These are phyloP conservation scores for Solanum sitiens DNA, from an alignment of 257 asterid genomes.

Conservation along the genomic window DNA sequence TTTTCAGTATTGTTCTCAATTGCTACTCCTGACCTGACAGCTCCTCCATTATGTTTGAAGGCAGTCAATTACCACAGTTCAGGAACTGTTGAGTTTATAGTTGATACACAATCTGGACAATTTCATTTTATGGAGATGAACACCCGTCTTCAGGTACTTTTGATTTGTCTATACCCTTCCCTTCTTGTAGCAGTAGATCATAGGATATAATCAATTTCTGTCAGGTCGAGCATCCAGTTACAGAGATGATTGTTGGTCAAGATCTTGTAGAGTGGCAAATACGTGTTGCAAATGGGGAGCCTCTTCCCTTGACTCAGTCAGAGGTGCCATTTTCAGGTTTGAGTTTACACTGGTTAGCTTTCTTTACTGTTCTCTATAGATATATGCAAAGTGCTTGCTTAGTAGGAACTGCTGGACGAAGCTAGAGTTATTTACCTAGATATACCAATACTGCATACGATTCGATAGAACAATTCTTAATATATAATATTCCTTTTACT, in stretches of 20 bases:
- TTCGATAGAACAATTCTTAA: background rate
- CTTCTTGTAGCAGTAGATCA: conserved; percentile 5
- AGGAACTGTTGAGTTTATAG: conserved; percentile 95
- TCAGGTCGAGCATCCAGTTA: conserved; percentile 98
- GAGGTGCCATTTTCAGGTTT: conserved; percentile 88
- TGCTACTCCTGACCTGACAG: conserved; percentile 7
- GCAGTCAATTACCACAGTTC: conserved; percentile 91
- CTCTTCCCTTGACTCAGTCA: conserved; percentile 76
- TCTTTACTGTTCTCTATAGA: background rate
- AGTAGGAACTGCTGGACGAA: background rate
- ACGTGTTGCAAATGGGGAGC: conserved; percentile 90
- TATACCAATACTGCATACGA: background rate
- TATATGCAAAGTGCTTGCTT: background rate
- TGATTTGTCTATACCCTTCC: background rate
- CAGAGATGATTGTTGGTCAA: conserved; percentile 98
- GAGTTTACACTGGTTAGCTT: background rate
- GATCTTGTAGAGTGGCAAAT: conserved; percentile 99
- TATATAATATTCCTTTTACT: background rate
- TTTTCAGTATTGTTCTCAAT: background rate
- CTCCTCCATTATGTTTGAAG: conserved; percentile 31
- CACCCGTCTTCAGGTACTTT: conserved; percentile 95
- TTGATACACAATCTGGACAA: conserved; percentile 76
- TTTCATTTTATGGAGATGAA: conserved; percentile 99
- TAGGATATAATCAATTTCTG: conserved; percentile 2
- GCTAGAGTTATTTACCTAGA: background rate